phyloP scores from a whole-genome alignment of 1,139 yeast genomes.

The Arxiozyma heterogenica region DNA sequence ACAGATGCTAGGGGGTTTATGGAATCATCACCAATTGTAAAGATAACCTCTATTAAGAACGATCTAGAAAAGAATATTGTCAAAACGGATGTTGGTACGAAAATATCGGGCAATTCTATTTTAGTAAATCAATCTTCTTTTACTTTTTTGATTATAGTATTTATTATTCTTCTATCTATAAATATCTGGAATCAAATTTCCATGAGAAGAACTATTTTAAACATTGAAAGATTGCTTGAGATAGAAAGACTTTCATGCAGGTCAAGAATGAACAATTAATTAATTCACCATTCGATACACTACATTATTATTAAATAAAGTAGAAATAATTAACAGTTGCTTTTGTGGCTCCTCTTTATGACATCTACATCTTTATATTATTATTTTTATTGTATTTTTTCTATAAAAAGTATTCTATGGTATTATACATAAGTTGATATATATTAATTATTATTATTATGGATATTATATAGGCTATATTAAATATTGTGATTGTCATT shows the following conservation, averaged over 20 bases:
- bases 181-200: slow-evolving; percentile 3
- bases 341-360: background rate
- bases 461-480: background rate
- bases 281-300: background rate
- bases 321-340: background rate
- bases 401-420: background rate
- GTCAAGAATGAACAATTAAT: background rate
- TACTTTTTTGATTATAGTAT: background rate
- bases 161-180: slow-evolving; percentile 1
- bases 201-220: background rate
- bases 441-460: too few relatives aligned
- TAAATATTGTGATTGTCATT: background rate
- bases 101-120: background rate
- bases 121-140: background rate
- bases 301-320: background rate
- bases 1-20: background rate
- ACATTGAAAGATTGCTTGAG: slow-evolving; percentile 1
- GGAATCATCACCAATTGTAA: background rate
- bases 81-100: background rate
- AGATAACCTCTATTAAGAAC: background rate
- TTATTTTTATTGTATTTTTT: too few relatives aligned
- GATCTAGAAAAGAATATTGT: background rate
- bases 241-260: background rate
- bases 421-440: background rate
- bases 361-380: background rate